These are phyloP conservation scores for Evansstolkia leycettana DNA, from an alignment of 495 filamentous ascomycete species.

Conservation along the genomic window DNA sequence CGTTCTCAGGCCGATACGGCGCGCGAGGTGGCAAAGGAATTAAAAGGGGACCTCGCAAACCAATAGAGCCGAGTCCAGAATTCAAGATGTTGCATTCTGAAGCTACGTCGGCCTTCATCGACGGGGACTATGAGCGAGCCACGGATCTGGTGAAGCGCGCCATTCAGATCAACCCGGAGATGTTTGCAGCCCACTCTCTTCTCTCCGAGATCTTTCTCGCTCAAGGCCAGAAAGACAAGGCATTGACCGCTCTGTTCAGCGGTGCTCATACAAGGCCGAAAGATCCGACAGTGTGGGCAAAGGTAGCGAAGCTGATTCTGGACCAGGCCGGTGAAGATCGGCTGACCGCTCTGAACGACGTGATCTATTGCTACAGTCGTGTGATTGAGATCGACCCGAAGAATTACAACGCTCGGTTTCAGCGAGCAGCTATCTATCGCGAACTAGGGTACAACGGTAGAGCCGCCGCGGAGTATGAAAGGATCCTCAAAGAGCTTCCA, in stretches of 20 bases:
- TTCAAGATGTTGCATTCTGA: slow-evolving; percentile 60
- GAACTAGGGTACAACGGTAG: slow-evolving; percentile 43
- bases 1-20: slow-evolving; percentile 30
- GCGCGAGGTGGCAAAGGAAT: slow-evolving; percentile 37
- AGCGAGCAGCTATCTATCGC: slow-evolving; percentile 45
- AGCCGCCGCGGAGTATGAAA: slow-evolving; percentile 51
- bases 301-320: slow-evolving; percentile 53
- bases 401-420: slow-evolving; percentile 45
- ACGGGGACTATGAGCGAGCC: slow-evolving; percentile 51
- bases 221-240: slow-evolving; percentile 53
- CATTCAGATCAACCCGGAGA: slow-evolving; percentile 73
- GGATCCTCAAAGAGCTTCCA: slow-evolving; percentile 44
- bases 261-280: slow-evolving; percentile 63
- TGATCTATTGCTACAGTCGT: slow-evolving; percentile 56
- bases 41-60: slow-evolving; percentile 55
- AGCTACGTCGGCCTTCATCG: slow-evolving; percentile 59
- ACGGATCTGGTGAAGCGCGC: slow-evolving; percentile 51
- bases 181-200: slow-evolving; percentile 64
- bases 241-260: slow-evolving; percentile 52
- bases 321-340: slow-evolving; percentile 45
- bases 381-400: slow-evolving; percentile 50
- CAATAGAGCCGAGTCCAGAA: slow-evolving; percentile 58
- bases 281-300: slow-evolving; percentile 54
- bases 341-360: slow-evolving; percentile 38
- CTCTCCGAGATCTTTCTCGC: slow-evolving; percentile 61